Base-by-base conservation (phyloP, 495 filamentous ascomycete genomes). In the Lasiosphaeriaceae sp. region DNA sequence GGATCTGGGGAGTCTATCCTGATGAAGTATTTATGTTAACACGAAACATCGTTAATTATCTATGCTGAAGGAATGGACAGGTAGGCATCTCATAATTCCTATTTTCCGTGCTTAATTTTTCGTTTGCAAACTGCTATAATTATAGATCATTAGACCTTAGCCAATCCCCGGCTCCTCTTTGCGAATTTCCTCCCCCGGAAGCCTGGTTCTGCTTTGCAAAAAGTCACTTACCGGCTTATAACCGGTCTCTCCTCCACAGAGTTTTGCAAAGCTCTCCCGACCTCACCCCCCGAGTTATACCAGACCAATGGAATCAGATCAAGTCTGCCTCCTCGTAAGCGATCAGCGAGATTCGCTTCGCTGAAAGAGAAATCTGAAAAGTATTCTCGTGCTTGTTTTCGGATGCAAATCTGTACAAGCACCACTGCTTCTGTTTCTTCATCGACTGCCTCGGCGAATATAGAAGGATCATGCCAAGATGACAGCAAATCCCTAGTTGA, bases 151-250 rank as follows among this genome's bases (percentile, higher is more conserved):
- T n/a, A n/a, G n/a, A n/a, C n/a, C n/a, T 21, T n/a, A 52, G 8
- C 52, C n/a, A 44, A 29, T 6, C 57, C 55, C 21, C 52, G 61
- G 12, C 55, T 76, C 22, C 47, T 75, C 2, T 47, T 67, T 26
- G 71, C 73, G 1, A 61, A 52, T 21, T 80, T 78, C 60, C 83
- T 79, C 61, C 80, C 79, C 51, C 81, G 77, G 74, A 67, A 64
- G 29, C 52, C 71, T 0, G 76, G 76, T 2, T 67, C 63, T 2
- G 3, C 12, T 11, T 37, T 75, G 2, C 73, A 80, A 55, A n/a
- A 76, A 70, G 50, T 75, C 66, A 16, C 57, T 74, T 9, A 54
- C 66, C 21, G 79, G 79, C 0, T 67, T 81, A 7, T 56, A n/a
- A 73, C 11, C 68, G 67, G 23, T 64, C 67, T 0, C 46, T 82